Evolutionary conservation across 371 early-diverging fungal species (phyloP), one percentile per base, ranked within the genome.

Genomic region (Syncephalastrum contaminatum): DNA sequence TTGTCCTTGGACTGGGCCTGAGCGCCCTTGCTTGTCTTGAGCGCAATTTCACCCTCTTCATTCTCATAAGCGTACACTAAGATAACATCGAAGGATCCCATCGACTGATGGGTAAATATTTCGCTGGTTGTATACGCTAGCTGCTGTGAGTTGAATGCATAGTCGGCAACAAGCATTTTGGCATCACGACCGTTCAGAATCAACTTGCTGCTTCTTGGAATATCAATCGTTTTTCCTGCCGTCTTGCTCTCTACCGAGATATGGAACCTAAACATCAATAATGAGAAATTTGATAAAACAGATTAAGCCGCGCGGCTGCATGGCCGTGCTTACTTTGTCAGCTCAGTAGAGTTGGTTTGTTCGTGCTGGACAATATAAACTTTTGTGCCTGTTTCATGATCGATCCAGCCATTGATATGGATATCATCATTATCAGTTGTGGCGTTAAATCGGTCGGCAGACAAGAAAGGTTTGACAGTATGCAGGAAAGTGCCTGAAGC

Each of bases 361-460:
- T 15, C 15, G 16, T 64, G 64, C 39, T 58, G 64, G 7, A 58
- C 56, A 48, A 64, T 39, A 19, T 59, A 59, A 49, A 64, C 55
- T n/a, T 55, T 46, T 8, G 60, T 48, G 8, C 27, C 51, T 2
- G 54, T 56, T 4, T 46, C 24, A 20, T 56, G 40, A 45, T 50
- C 51, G 18, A 47, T 43, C n/a, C 54, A 48, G 21, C 56, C 60
- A 43, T 56, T 48, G 19, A 59, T 44, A 12, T 45, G 55, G 20
- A 64, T 59, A 36, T 27, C 53, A 40, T 51, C 46, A 39, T 58
- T 47, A 10, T 58, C 57, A 1, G 12, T 15, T 20, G 27, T 43
- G 19, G 58, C 52, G 5, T 25, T 4, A 41, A 58, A 58, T 16
- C 39, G 24, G 3, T 58, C 22, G 20, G 64, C 60, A 2, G 64